Base-by-base conservation (phyloP, 1,139 yeast genomes). In the Yarrowia galli region DNA sequence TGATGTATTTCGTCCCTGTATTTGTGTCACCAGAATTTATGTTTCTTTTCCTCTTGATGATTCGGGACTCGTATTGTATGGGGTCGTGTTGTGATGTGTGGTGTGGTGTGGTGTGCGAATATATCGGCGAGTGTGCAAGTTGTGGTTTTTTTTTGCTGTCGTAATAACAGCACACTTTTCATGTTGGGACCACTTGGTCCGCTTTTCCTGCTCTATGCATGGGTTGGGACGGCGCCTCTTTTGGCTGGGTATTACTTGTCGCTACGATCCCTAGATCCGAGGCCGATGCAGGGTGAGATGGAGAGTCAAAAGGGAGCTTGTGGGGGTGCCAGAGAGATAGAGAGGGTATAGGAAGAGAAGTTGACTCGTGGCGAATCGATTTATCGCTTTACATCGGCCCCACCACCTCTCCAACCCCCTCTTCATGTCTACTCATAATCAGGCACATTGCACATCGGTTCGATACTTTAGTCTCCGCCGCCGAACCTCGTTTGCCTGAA, bases 141-240 rank as follows among this genome's bases (percentile, higher is more conserved):
- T 32, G 40, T 35, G 32, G 32, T 12, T 51, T 49, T 51, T n/a
- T 49, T 53, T 53, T 53, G 60, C 60, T 36, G 45, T 36, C 32
- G 60, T 53, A 53, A 38, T 53, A 53, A 53, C 60, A 53, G 60
- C 60, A 53, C 60, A 53, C 60, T 53, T 53, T 53, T 53, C 60
- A 16, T 51, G 60, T 53, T 53, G 60, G 60, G 60, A 53, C 22
- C 58, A 35, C 45, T 53, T 36, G 60, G 60, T 16, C 45, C 32
- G 32, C 45, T 53, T 53, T 35, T 36, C 60, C 35, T 10, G 32
- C 60, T 20, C 15, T 51, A 54, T 54, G 61, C 61, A 54, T 54
- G 61, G 46, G 36, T 38, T 54, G 61, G 61, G 61, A 53, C 22
- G 6, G 36, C 58, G 42, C 28, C 38, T 20, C 20, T n/a, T 25